These are phyloP conservation scores for Rosa rugosa DNA, from an alignment of 306 rosid genomes.

Conservation along the genomic window DNA sequence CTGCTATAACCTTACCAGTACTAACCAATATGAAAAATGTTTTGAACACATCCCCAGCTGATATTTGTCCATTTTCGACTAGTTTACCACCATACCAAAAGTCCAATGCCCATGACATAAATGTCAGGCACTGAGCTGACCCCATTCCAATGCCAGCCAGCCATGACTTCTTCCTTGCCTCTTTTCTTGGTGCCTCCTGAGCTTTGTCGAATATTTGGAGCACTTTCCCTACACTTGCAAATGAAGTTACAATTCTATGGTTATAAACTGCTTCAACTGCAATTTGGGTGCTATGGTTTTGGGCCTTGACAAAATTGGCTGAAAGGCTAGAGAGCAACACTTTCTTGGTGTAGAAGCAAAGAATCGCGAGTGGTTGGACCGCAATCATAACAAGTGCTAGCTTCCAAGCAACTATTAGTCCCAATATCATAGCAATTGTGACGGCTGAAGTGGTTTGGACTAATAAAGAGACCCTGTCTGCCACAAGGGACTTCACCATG, in stretches of 20 bases:
- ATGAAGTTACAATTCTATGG: conserved; percentile 83
- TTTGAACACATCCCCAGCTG: conserved; percentile 91
- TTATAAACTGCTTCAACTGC: conserved; percentile 93
- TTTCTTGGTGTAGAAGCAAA: conserved; percentile 81
- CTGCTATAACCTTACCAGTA: conserved; percentile 97
- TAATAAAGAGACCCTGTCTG: conserved; percentile 70
- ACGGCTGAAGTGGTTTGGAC: conserved; percentile 90
- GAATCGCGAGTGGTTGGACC: conserved; percentile 77
- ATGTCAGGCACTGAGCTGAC: conserved; percentile 90
- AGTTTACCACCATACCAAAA: conserved; percentile 95
- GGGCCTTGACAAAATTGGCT: conserved; percentile 69
- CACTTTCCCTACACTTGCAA: conserved; percentile 59
- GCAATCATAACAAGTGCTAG: conserved; percentile 92
- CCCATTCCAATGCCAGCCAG: conserved; percentile 95
- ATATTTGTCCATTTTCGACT: conserved; percentile 62
- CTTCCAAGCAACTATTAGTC: conserved; percentile 86
- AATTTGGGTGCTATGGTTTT: conserved; percentile 80
- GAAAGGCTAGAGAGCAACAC: conserved; percentile 78
- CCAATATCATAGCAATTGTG: conserved; percentile 84
- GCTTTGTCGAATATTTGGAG: conserved; percentile 69
- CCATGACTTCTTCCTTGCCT: conserved; percentile 84
- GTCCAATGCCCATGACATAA: conserved; percentile 95
- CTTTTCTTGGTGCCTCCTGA: conserved; percentile 83
- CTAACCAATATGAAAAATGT: conserved; percentile 89
- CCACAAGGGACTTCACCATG: conserved; percentile 88